Base-by-base conservation (phyloP, 192 early-diverging fungal species). In the Backusella psychrophila region DNA sequence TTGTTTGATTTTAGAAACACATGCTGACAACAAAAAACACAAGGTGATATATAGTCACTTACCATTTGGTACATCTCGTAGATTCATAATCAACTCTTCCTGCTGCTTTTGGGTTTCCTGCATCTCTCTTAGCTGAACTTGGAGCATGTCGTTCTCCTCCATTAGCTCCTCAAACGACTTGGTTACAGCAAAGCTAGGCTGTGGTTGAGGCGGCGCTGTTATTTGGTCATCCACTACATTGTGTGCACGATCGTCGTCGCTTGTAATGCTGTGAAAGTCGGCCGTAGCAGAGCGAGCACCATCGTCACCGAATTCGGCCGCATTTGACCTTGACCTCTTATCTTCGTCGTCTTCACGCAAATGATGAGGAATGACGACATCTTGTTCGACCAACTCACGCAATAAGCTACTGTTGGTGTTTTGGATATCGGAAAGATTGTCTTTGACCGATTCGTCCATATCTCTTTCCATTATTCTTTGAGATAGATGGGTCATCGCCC, bases 271-370 rank as follows among this genome's bases (percentile, higher is more conserved):
- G 36, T 78, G 71, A 71, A 77, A 77, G 31, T 81, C 80, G 0
- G 63, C 74, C 2, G 66, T 49, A 42, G 80, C 73, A 76, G 80
- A 81, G n/a, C 80, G 78, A 29, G 66, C 33, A 12, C 69, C 68
- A 38, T 81, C 76, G 66, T 83, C 82, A 21, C 82, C 82, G 75
- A 77, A 83, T 69, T 83, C 82, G 17, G 82, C 82, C 29, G 78
- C 82, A 23, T 73, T 74, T n/a, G 82, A 83, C 29, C 82, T 42
- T 15, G 78, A 75, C 1, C 52, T 29, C 52, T 80, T 79, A 36
- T 79, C 78, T 26, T 78, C 77, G 36, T 79, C 72, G 15, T 69
- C 73, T 49, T 71, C 70, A 34, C 39, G 46, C 67, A 72, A 41
- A 12, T 42, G 67, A 36, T 41, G 31, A 35, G 23, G 23, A 42